Evolutionary conservation across 345 rosid species (phyloP).

Genomic region (Noccaea caerulescens): DNA sequence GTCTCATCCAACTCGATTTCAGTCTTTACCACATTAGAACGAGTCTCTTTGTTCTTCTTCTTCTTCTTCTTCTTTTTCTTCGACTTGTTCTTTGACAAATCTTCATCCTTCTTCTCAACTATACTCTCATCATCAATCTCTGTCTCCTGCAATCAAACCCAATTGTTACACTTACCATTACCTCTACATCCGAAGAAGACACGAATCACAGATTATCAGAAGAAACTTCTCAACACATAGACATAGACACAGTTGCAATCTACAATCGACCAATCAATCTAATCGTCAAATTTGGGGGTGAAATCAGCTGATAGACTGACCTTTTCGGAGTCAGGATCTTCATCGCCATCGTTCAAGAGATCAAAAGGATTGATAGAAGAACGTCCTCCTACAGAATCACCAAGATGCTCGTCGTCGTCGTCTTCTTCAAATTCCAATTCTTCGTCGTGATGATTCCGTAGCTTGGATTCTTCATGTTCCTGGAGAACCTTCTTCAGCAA

Average conservation of each 20-base stretch:
- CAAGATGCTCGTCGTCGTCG: slow-evolving; percentile 37
- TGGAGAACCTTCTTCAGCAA: slow-evolving; percentile 72
- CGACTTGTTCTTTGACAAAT: slow-evolving; percentile 52
- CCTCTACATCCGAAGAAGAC: too few relatives aligned
- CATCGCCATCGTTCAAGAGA: slow-evolving; percentile 67
- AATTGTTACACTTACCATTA: slow-evolving; percentile 22
- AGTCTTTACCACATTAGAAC: slow-evolving; percentile 41
- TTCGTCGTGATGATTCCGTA: slow-evolving; percentile 42
- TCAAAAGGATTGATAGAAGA: slow-evolving; percentile 70
- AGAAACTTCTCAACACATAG: not conserved
- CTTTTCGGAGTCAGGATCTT: slow-evolving; percentile 40
- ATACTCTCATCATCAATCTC: slow-evolving; percentile 46
- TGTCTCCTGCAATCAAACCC: slow-evolving; percentile 48
- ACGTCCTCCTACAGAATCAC: slow-evolving; percentile 40
- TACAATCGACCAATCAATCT: slow-evolving; percentile 12
- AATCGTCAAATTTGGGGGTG: not conserved
- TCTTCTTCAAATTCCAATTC: slow-evolving; percentile 45
- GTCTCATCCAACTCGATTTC: slow-evolving; percentile 51
- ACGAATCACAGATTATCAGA: not conserved
- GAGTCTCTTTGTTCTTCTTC: slow-evolving; percentile 65
- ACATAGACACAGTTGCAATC: too few relatives aligned
- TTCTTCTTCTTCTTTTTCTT: slow-evolving; percentile 93
- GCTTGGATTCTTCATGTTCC: slow-evolving; percentile 66
- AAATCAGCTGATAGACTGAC: slow-evolving; percentile 28
- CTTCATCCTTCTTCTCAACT: slow-evolving; percentile 39